These are phyloP conservation scores for Coniferiporia weirii DNA, from an alignment of 1,284 basidiomycete species.

Conservation along the genomic window DNA sequence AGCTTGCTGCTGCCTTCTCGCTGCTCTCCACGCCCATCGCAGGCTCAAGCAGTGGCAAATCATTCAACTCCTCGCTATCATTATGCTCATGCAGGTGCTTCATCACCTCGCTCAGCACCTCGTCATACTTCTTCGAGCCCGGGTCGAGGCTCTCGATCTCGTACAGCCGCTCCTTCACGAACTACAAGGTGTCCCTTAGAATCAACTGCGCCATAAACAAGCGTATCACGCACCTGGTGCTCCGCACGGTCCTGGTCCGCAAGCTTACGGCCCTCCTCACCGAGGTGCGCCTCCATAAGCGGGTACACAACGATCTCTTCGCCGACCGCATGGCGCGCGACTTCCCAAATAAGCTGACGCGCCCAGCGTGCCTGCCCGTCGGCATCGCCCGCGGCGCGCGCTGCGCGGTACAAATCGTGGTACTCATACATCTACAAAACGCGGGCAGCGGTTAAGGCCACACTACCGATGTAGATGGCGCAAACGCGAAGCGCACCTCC, in stretches of 20 bases:
- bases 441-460: constrained; percentile 52
- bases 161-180: constrained; percentile 46
- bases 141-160: constrained; percentile 40
- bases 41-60: constrained; percentile 49
- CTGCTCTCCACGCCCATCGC: constrained; percentile 39
- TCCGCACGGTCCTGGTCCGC: constrained; percentile 55
- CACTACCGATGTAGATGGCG: constrained; percentile 47
- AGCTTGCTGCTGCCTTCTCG: constrained; percentile 39
- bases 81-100: constrained; percentile 46
- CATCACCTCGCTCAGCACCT: constrained; percentile 40
- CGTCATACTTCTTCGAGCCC: constrained; percentile 40
- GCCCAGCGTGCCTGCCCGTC: constrained; percentile 51
- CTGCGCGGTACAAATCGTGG: constrained; percentile 45
- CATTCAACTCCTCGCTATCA: constrained; percentile 50
- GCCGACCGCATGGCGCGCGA: constrained; percentile 56
- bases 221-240: constrained; percentile 43
- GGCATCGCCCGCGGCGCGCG: constrained; percentile 33
- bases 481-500: constrained; percentile 36
- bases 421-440: constrained; percentile 46
- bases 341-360: constrained; percentile 53
- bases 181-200: constrained; percentile 22
- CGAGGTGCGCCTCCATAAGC: constrained; percentile 58
- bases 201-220: not conserved
- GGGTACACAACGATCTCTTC: constrained; percentile 68
- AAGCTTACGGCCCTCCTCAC: constrained; percentile 44